Evolutionary conservation across 148 eudicot genomes (phyloP).

Genomic region (Selenicereus undatus): DNA sequence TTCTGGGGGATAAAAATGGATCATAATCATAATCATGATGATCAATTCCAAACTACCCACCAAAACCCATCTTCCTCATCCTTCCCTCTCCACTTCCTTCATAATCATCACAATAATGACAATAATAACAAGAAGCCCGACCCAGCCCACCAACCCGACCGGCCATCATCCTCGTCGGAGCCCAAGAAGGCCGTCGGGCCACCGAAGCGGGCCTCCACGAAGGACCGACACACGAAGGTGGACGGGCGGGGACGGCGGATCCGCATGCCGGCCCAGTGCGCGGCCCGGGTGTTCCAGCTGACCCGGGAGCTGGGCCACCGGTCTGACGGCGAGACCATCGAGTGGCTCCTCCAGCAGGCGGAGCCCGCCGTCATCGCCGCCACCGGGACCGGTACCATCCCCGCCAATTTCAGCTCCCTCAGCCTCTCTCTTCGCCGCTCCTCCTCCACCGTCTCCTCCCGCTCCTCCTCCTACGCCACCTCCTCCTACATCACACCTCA

Average conservation of each 20-base stretch:
- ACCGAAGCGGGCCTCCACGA: constrained; percentile 61
- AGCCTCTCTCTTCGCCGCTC: constrained; percentile 36
- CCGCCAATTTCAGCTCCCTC: constrained; percentile 47
- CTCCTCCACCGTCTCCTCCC: constrained; percentile 33
- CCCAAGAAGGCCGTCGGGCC: constrained; percentile 14
- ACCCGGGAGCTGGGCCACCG: constrained; percentile 88
- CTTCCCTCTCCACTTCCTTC: constrained; percentile 26
- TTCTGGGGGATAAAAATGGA: neutral
- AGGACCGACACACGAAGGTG: constrained; percentile 86
- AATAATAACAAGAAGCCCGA: constrained; percentile 16
- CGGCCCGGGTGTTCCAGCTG: constrained; percentile 86
- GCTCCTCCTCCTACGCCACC: constrained; percentile 16
- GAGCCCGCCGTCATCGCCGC: constrained; percentile 91
- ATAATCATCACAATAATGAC: neutral
- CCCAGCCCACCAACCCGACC: constrained; percentile 9
- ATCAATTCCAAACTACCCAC: constrained; percentile 3
- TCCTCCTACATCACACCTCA: neutral
- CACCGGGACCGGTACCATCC: constrained; percentile 91
- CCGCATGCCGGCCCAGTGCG: constrained; percentile 92
- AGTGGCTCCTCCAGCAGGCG: constrained; percentile 92
- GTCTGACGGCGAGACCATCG: constrained; percentile 85
- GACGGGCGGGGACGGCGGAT: constrained; percentile 87
- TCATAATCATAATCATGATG: constrained; percentile 8
- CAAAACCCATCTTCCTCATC: constrained; percentile 13
- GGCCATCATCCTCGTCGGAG: constrained; percentile 27